These are phyloP conservation scores for Pyricularia sp. DNA, from an alignment of 2,329 filamentous ascomycete genomes.

Conservation along the genomic window DNA sequence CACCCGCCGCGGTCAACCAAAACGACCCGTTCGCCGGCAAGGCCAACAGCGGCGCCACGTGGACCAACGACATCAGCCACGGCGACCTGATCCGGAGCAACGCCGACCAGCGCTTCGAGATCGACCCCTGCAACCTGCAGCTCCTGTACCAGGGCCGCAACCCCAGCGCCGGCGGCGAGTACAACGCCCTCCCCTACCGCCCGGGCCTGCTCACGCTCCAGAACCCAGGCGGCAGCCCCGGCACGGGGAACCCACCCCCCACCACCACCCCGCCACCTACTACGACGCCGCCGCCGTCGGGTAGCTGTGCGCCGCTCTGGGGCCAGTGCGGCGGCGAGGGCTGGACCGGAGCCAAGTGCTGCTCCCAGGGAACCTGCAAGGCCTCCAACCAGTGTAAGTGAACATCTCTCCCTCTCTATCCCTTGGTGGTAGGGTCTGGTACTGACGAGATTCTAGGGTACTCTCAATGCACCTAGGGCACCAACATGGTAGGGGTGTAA, in stretches of 20 bases:
- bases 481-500: no score
- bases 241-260: not conserved
- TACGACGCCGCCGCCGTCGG: not conserved
- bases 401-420: not conserved
- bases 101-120: conserved; percentile 50
- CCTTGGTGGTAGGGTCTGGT: no score
- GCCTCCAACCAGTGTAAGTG: not conserved
- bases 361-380: not conserved
- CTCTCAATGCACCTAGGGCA: not conserved
- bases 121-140: conserved; percentile 57
- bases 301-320: not conserved
- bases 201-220: conserved; percentile 34
- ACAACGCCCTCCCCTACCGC: conserved; percentile 42
- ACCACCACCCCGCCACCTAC: not conserved
- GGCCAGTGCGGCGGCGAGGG: not conserved
- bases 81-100: conserved; percentile 50
- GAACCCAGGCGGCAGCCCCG: not conserved
- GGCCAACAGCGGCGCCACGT: conserved; percentile 54
- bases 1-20: conserved; percentile 44
- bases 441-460: not conserved
- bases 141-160: conserved; percentile 52
- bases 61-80: conserved; percentile 60
- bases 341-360: not conserved
- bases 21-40: conserved; percentile 54
- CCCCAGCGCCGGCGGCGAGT: conserved; percentile 31